Evolutionary conservation across 495 filamentous ascomycete genomes (phyloP), one percentile per base, ranked within the genome.

Genomic region (Neurospora sp.): DNA sequence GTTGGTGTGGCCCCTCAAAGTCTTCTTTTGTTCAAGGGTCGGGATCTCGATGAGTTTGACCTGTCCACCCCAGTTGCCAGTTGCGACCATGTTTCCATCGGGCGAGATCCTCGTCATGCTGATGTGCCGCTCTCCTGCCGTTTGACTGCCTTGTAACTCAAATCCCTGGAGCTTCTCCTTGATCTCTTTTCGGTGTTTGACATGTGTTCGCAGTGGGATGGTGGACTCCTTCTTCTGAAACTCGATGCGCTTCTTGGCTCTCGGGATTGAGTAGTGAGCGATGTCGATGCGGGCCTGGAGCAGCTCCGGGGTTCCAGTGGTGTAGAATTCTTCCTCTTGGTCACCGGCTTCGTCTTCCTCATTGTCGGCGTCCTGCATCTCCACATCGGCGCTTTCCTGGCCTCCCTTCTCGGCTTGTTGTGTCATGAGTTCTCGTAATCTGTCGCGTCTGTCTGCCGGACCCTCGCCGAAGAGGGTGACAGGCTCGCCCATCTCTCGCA

Each of bases 401-500:
- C 80, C 83, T 31, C 86, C 79, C 5, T 84, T 83, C 75, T 96
- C 93, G n/a, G 89, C 88, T 74, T 93, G 85, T 41, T 88, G 87
- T 4, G 91, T 91, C 49, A 98, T 85, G 0, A 98, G 84, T 79
- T 93, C 92, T 77, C 96, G 90, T 74, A 99, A 80, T 72, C 96
- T 88, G 75, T 98, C 96, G 83, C 96, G 87, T 73, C 96, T 86
- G 76, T 98, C 95, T 7, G 85, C 90, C 0, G 91, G 92, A 7
- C 93, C 94, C 86, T 99, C 96, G 62, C 93, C 96, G 77, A 99
- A 99, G 0, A 98, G 86, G 6, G 96, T 99, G 72, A 98, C 91
- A 3, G 96, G 96, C 79, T 99, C 91, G 12, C 92, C 93, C 42
- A 97, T 85, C 76, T 95, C 91, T 77, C 96, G 91, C 71, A 98